Evolutionary conservation across 2,329 filamentous ascomycete species (phyloP).

Genomic region (Rhynchosporium secalis): DNA sequence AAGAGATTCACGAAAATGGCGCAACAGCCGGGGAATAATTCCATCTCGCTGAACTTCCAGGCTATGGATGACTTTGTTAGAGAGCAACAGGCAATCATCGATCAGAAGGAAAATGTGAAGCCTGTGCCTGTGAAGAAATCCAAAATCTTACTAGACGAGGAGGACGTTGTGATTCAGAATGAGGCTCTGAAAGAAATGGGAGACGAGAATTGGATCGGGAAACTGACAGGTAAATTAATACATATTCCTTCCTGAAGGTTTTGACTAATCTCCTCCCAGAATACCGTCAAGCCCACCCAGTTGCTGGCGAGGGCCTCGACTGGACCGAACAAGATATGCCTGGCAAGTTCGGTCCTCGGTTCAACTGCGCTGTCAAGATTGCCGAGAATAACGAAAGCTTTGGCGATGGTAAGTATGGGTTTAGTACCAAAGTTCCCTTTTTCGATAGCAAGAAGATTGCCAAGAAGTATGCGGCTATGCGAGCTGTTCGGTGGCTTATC

Average conservation of each 20-base stretch:
- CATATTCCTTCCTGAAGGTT: not conserved
- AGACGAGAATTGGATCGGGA: conserved; percentile 38
- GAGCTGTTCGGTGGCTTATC: conserved; percentile 39
- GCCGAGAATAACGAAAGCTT: conserved; percentile 30
- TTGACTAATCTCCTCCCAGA: conserved; percentile 26
- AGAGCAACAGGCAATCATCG: not conserved
- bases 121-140: conserved; percentile 20
- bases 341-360: conserved; percentile 18
- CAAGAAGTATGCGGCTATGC: conserved; percentile 38
- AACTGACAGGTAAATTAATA: conserved; percentile 29
- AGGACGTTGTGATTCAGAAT: conserved; percentile 21
- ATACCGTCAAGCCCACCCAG: conserved; percentile 31
- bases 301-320: not conserved
- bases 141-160: conserved; percentile 17
- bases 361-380: conserved; percentile 31
- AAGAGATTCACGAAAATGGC: not conserved
- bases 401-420: conserved; percentile 17
- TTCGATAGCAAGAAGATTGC: conserved; percentile 38
- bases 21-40: not conserved
- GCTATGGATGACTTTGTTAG: conserved; percentile 4
- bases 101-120: not conserved
- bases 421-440: conserved; percentile 4
- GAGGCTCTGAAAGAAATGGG: conserved; percentile 31
- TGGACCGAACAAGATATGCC: not conserved
- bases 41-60: conserved; percentile 1